Evolutionary conservation across 2,329 filamentous ascomycete genomes (phyloP), one percentile per base, ranked within the genome.

Genomic region (Rugonectria rugulosa): DNA sequence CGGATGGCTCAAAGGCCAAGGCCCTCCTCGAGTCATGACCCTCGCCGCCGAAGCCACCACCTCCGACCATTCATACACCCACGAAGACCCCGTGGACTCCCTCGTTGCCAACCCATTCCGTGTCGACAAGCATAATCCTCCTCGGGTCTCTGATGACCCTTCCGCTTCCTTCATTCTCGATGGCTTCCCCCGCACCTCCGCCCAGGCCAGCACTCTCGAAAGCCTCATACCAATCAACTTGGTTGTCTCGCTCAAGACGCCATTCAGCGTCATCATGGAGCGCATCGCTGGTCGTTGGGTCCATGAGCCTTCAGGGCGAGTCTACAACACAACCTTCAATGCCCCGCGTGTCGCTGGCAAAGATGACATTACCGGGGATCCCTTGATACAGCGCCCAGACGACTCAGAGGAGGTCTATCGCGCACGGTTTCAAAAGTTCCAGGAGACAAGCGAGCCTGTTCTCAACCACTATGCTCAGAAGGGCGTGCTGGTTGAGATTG

Each of bases 311-410:
- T 96, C 92, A 0, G 95, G 95, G 2, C 84, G 95, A 23, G 89
- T 97, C 14, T 99, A 99, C 80, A 99, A 99, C 73, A 96, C 92
- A 3, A 88, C 88, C 0, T 99, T 97, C 79, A 92, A 98, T 70
- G 83, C 90, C 7, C 95, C 95, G 1, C 89, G 88, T 63, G 86
- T 93, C 2, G 76, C 86, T 0, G 94, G 95, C 21, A 85, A 81
- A 63, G 95, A 99, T 74, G 95, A 99, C 72, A 71, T 97, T 42
- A 99, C 95, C 0, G 95, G 95, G 14, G 95, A 99, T 72, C 79
- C 83, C 19, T 81, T 99, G 59, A 88, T 89, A 5, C 89, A 96
- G 71, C 83, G 95, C 51, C 81, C 88, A 7, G 95, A 99, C 69
- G 95, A 99, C 71, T 89, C 87, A 53, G 89, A 95, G 64, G 88